Evolutionary conservation across 805 yeast species (phyloP), one percentile per base, ranked within the genome.

Genomic region (Saturnispora saitoi): DNA sequence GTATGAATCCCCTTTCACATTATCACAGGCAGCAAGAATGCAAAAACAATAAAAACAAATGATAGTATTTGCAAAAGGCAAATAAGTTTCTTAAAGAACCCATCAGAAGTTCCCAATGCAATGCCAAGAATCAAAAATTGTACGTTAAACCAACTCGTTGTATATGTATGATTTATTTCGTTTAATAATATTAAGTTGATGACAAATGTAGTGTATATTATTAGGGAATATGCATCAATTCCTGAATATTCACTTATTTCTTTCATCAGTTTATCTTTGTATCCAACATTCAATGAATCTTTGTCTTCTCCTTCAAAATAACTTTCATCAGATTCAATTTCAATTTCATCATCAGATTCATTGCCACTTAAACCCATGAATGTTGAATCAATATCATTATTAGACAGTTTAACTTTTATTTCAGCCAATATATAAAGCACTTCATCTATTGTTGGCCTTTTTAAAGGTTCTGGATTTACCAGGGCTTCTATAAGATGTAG

Each of bases 361-460:
- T 10, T 24, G 3, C 19, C 48, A 34, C 17, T 34, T 34, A 17
- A 20, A 34, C 22, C 4, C 3, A 15, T 15, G 15, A 17, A 17
- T 8, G 22, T 5, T 9, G 12, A 8, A 42, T 30, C 48, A 19
- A n/a, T 14, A 17, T 42, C 38, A 15, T 34, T 4, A 2, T 34
- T 15, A 34, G 20, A 19, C 11, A 34, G 11, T 12, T 34, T 22
- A 34, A n/a, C 19, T 5, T 17, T 34, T 11, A 34, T 34, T 17
- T 34, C 38, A 17, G 10, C 38, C 14, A 34, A 34, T 17, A 34
- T 6, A 4, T 17, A 17, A 34, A 34, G 17, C 14, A 34, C 38
- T 17, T 17, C 22, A 34, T 34, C 38, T 9, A 34, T 34, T 15
- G 38, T 34, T 7, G 79, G 75, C 45, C 87, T 69, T 0, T 75